Base-by-base conservation (phyloP, 2,329 filamentous ascomycete genomes). In the Dendrostoma leiphaemia region DNA sequence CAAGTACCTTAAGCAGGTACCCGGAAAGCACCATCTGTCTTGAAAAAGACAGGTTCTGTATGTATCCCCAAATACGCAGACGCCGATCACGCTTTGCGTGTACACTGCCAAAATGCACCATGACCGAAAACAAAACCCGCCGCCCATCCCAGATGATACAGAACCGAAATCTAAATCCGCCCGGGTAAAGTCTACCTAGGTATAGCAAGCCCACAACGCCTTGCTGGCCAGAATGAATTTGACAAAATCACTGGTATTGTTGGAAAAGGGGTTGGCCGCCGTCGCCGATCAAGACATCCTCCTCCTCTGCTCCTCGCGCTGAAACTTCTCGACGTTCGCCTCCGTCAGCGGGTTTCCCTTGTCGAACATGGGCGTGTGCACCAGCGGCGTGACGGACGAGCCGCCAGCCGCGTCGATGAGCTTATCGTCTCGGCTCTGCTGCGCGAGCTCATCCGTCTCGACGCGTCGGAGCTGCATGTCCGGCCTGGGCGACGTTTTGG, bases 341-440 rank as follows among this genome's bases (percentile, higher is more conserved):
- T 63, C 59, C 2, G 64, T 66, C 34, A 66, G 51, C 15, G 61
- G 55, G 29, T 62, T 59, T 7, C 61, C 53, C 13, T 43, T 52
- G 34, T 54, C 50, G 7, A 48, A 41, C 28, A 55, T 45, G 2
- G 59, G 56, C 44, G 56, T 59, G 15, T 60, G 56, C 28, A 51
- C 51, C 8, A 59, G 53, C 6, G 58, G 56, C 10, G 44, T 45
- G 4, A 49, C 31, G 3, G 48, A 35, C 17, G 44, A 48, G 1
- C 37, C 47, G 23, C 49, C 45, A 1, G 60, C 60, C 5, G 62
- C 63, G 31, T 62, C 55, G n/a, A 63, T 59, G n/a, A 65, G 48
- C 58, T 65, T 67, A 49, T 64, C 63, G 51, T 65, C 60, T 4
- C 61, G 54, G 44, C 57, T 58, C 32, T 63, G 58, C 58, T 59